Evolutionary conservation across 306 rosid genomes (phyloP).

Genomic region (Quercus agrifolia): DNA sequence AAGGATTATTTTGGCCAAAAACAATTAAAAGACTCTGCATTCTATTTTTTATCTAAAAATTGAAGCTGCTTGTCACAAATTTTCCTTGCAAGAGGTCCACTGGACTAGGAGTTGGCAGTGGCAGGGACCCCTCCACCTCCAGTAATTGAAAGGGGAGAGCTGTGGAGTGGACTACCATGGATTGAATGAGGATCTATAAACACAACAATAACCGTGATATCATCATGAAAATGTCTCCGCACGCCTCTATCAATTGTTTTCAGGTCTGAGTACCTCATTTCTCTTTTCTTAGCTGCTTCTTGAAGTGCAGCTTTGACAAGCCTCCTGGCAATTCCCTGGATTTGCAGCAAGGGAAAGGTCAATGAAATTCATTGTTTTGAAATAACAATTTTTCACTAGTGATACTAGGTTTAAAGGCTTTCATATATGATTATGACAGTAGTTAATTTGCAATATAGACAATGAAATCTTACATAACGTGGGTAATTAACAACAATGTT

Average conservation of each 20-base stretch:
- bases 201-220: slow-evolving; percentile 70
- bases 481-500: slow-evolving; percentile 62
- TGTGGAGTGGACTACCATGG: slow-evolving; percentile 33
- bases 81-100: not conserved
- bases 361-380: not conserved
- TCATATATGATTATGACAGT: not conserved
- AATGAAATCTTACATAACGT: slow-evolving; percentile 43
- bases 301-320: slow-evolving; percentile 68
- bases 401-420: not conserved
- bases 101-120: slow-evolving; percentile 38
- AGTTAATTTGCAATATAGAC: not conserved
- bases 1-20: not conserved
- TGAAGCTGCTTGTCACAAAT: not conserved
- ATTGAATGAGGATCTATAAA: slow-evolving; percentile 44
- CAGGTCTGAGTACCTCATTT: slow-evolving; percentile 70
- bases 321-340: slow-evolving; percentile 72
- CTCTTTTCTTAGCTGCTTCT: slow-evolving; percentile 89
- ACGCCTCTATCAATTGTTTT: slow-evolving; percentile 70
- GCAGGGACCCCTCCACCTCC: slow-evolving; percentile 40
- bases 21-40: not conserved
- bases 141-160: slow-evolving; percentile 57
- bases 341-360: not conserved
- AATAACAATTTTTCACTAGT: no score
- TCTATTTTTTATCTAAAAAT: no score
- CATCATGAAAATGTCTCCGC: slow-evolving; percentile 89